Evolutionary conservation across 2,329 filamentous ascomycete species (phyloP), one percentile per base, ranked within the genome.

Genomic region (Alternaria solani): DNA sequence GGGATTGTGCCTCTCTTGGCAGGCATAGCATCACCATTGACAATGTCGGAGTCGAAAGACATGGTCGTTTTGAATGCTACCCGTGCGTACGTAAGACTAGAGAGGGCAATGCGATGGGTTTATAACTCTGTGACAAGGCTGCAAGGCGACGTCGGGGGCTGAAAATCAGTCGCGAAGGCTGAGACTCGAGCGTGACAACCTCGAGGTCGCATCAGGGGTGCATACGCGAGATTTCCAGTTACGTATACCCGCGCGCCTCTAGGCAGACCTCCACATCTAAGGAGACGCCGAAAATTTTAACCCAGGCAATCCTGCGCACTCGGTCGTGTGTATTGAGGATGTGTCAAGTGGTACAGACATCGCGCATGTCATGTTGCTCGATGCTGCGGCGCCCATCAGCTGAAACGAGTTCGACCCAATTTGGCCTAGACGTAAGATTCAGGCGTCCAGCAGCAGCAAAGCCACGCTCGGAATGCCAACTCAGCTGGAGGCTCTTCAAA

Each of bases 1-100:
- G 56, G 59, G 23, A 64, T 51, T 7, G 53, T 60, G 23, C n/a
- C 28, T 39, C 26, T 57, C 38, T 63, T 60, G 7, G 34, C 28
- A 14, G 41, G 52, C 18, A 26, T 14, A 18, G n/a, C 2, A n/a
- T 58, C 32, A 43, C 25, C 30, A 25, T 38, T 49, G 23, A 38
- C 38, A 26, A 20, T 41, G 16, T 62, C 47, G 20, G 55, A 44
- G 23, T 62, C 32, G 11, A 47, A 49, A 41, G 55, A 62, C 61
- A 62, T 64, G 42, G 9, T 41, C 14, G 18, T 47, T 34, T 23
- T 1, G 20, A 14, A 28, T 6, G 28, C 26, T 41, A 28, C 23
- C 8, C 12, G 16, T 11, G 38, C 28, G n/a, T 39, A 7, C 6
- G n/a, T 36, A 34, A 30, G 38, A 25, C 12, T 14, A 32, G 25